These are phyloP conservation scores for Kluyveromyces starmeri DNA, from an alignment of 805 yeast species.

Conservation along the genomic window DNA sequence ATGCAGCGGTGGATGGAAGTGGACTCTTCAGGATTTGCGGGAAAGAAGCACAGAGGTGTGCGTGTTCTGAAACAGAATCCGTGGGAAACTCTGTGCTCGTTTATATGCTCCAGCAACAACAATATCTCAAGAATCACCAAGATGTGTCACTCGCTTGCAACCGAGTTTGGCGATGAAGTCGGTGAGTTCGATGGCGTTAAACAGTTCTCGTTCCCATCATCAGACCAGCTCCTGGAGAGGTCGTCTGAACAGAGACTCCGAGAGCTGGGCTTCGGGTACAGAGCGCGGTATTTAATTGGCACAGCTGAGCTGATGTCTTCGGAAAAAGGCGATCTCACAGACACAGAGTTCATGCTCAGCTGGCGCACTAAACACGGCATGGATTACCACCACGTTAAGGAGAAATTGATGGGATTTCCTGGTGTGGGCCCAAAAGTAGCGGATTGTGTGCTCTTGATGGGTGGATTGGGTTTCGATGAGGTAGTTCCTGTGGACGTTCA, in stretches of 20 bases:
- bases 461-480: slow-evolving; percentile 49
- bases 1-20: slow-evolving; percentile 52
- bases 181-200: slow-evolving; percentile 43
- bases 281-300: slow-evolving; percentile 78
- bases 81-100: slow-evolving; percentile 88
- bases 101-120: slow-evolving; percentile 93
- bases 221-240: slow-evolving; percentile 37
- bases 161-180: slow-evolving; percentile 57
- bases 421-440: slow-evolving; percentile 99
- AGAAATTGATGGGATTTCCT: slow-evolving; percentile 45
- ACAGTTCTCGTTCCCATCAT: slow-evolving; percentile 69
- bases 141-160: slow-evolving; percentile 78
- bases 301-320: slow-evolving; percentile 55
- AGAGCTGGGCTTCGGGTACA: slow-evolving; percentile 65
- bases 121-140: slow-evolving; percentile 87
- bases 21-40: slow-evolving; percentile 41
- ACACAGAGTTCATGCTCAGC: slow-evolving; percentile 30
- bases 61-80: slow-evolving; percentile 90
- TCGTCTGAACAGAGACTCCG: slow-evolving; percentile 40
- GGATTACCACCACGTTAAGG: slow-evolving; percentile 31
- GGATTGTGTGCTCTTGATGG: slow-evolving; percentile 91
- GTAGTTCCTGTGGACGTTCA: slow-evolving; percentile 95
- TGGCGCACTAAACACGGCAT: slow-evolving; percentile 31
- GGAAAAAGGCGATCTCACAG: slow-evolving; percentile 20
- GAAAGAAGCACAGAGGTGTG: slow-evolving; percentile 46